Base-by-base conservation (phyloP, 805 yeast genomes). In the Metschnikowia matae region DNA sequence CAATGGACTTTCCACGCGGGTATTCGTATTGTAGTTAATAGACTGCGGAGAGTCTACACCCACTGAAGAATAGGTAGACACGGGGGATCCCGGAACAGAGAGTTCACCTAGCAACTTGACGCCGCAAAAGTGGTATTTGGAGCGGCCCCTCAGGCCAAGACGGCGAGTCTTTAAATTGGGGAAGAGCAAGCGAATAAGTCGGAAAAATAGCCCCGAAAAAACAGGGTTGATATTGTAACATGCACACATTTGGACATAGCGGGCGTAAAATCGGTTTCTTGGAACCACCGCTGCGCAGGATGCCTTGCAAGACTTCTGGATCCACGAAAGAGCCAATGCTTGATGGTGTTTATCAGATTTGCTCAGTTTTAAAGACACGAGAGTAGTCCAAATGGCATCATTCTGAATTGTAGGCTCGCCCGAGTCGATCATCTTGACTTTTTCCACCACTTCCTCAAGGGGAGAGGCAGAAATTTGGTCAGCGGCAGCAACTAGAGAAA, bases 41-140 rank as follows among this genome's bases (percentile, higher is more conserved):
- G 49, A 55, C 41, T 41, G 56, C 11, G 59, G 58, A 7, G 58
- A 54, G 38, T 54, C 55, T 42, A 51, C 38, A 3, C 45, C 56
- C 7, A 35, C 43, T 2, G 55, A 35, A 15, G 54, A 46, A 37
- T 46, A 49, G 8, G 63, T 41, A 20, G 62, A 53, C 17, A 50
- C 34, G 3, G 64, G 66, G 3, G 64, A 60, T 21, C 56, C 58
- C 26, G 51, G 57, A 21, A 45, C 54, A 1, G 60, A 53, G 14
- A 40, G 46, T 21, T 54, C 56, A 11, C 59, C 57, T 17, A 42
- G 33, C 43, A 77, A 58, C 56, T 75, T 77, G 47, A 90, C 74
- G 2, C 96, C 96, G 66, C 92, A 86, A 62, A 88, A 89, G 64
- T 89, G 95, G 66, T 90, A 90, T 62, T 85, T 85, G 18, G 92